These are phyloP conservation scores for Hymenochaete sp. DNA, from an alignment of 1,284 basidiomycete genomes.

Conservation along the genomic window DNA sequence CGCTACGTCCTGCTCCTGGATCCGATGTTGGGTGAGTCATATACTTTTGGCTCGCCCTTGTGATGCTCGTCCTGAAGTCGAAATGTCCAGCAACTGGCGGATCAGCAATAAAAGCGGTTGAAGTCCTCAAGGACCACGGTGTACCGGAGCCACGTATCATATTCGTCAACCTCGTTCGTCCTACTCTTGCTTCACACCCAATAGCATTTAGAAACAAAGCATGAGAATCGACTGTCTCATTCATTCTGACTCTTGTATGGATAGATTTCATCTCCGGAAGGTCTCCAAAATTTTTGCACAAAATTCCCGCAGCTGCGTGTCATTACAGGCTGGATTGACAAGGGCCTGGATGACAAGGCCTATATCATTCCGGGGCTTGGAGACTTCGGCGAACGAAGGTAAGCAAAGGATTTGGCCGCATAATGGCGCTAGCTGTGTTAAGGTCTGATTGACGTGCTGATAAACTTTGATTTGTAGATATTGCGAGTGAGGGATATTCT, in stretches of 20 bases:
- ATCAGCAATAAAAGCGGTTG: slow-evolving; percentile 95
- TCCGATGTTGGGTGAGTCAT: slow-evolving; percentile 83
- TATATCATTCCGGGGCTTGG: slow-evolving; percentile 86
- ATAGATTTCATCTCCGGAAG: slow-evolving; percentile 90
- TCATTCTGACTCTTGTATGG: not conserved
- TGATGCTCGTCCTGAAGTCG: slow-evolving; percentile 6
- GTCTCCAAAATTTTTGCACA: slow-evolving; percentile 73
- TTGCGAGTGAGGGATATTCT: no score
- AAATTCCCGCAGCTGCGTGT: slow-evolving; percentile 79
- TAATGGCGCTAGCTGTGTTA: not conserved
- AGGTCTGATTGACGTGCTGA: no score
- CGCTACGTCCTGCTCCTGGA: slow-evolving; percentile 93
- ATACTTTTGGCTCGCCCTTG: slow-evolving; percentile 5
- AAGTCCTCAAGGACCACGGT: slow-evolving; percentile 85
- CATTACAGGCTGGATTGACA: slow-evolving; percentile 96
- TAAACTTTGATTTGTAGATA: slow-evolving; percentile 3
- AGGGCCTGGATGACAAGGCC: slow-evolving; percentile 86
- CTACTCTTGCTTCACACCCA: slow-evolving; percentile 1
- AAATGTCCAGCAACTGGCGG: slow-evolving; percentile 82
- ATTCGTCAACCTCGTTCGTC: slow-evolving; percentile 85
- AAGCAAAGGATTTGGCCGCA: slow-evolving; percentile 10
- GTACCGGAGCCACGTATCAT: slow-evolving; percentile 88
- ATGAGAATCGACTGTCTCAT: not conserved
- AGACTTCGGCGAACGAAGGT: slow-evolving; percentile 88
- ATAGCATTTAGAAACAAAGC: slow-evolving; percentile 1